These are phyloP conservation scores for Eimeria acervulina DNA, from an alignment of 169 alveolate species.

Conservation along the genomic window DNA sequence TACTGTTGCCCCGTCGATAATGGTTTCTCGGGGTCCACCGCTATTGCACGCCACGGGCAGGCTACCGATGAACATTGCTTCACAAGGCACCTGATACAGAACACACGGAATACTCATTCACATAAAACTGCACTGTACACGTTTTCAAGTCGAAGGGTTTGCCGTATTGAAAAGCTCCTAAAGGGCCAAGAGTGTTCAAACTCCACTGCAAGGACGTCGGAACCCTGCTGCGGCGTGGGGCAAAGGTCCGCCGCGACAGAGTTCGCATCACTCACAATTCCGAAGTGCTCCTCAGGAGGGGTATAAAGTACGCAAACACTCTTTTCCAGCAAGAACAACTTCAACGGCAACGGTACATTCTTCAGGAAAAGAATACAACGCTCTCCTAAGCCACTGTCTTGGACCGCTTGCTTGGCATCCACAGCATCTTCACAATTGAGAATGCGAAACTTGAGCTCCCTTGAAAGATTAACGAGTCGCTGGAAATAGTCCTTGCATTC, in stretches of 20 bases:
- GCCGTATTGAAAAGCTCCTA: background rate
- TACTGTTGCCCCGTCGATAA: conserved; percentile 92
- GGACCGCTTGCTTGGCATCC: background rate
- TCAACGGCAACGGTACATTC: conserved; percentile 90
- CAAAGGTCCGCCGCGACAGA: background rate
- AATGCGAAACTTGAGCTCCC: conserved; percentile 54
- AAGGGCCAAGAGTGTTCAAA: background rate
- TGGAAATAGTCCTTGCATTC: conserved; percentile 45
- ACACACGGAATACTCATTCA: background rate
- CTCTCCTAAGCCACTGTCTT: conserved; percentile 73
- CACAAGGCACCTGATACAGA: conserved; percentile 79
- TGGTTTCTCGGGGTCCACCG: conserved; percentile 97
- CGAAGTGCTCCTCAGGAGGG: conserved; percentile 97
- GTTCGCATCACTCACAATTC: conserved; percentile 92
- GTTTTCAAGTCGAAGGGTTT: background rate
- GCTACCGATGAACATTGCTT: conserved; percentile 88
- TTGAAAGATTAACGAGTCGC: conserved; percentile 78
- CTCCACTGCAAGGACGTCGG: background rate
- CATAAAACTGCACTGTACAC: background rate
- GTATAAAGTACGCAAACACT: conserved; percentile 95
- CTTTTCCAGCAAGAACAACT: conserved; percentile 89
- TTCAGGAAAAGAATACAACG: conserved; percentile 89
- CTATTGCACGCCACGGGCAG: conserved; percentile 95
- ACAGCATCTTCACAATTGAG: conserved; percentile 24
- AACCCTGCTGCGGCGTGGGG: background rate